Percentiles rank a stretch among this genome's conserved stretches.
Conservation (phyloP, 768 basidiomycete genomes). For the Cystobasidium onofrii region DNA sequence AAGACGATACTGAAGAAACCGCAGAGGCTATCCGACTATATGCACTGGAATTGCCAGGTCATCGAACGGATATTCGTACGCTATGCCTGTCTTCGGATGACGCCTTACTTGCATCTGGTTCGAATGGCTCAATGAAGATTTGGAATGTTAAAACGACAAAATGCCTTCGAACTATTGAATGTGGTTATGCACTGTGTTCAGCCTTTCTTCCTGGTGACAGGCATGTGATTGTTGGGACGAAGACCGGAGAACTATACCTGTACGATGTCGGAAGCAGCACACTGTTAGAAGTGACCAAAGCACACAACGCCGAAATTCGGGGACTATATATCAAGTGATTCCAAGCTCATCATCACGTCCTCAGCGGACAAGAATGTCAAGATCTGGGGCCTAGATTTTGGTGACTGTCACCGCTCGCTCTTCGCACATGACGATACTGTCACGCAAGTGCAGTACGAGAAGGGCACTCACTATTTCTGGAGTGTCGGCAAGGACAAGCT, state of each 20-base stretch:
- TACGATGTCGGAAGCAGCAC: conserved; percentile 84
- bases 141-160: conserved; percentile 91
- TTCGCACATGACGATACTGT: conserved; percentile 97
- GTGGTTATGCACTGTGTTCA: conserved; percentile 85
- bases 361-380: conserved; percentile 99
- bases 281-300: conserved; percentile 72
- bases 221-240: conserved; percentile 87
- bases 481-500: conserved; percentile 87
- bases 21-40: conserved; percentile 58
- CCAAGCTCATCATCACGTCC: conserved; percentile 90
- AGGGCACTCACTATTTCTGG: conserved; percentile 87
- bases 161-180: conserved; percentile 87
- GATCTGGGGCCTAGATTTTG: conserved; percentile 99
- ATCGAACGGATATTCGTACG: conserved; percentile 79
- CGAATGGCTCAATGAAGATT: conserved; percentile 82
- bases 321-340: conserved; percentile 85
- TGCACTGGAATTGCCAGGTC: conserved; percentile 81
- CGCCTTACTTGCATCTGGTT: conserved; percentile 77
- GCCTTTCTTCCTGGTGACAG: conserved; percentile 86
- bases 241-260: conserved; percentile 76
- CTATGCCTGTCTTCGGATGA: conserved; percentile 86
- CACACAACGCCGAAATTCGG: conserved; percentile 80
- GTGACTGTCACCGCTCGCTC: conserved; percentile 95
- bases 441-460: conserved; percentile 82
- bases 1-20: conserved; percentile 41